phyloP scores from a whole-genome alignment of 2,329 filamentous ascomycete species.

The Epichloe sp. region DNA sequence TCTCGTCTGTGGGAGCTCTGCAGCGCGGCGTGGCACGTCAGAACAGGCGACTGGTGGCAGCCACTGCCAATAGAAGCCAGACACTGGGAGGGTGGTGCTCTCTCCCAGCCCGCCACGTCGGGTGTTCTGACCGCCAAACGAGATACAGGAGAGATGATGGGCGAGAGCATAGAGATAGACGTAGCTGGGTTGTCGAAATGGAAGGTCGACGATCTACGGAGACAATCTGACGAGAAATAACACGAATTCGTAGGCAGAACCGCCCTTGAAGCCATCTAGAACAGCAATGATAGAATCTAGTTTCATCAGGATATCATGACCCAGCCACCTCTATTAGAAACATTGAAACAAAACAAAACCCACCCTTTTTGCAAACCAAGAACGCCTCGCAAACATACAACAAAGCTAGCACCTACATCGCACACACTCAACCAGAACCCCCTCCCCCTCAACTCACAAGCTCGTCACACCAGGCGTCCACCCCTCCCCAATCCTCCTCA shows the following conservation, averaged over 20 bases:
- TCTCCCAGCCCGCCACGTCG: conserved; percentile 12
- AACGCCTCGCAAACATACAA: conserved; percentile 5
- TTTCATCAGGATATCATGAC: no score
- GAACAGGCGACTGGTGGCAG: conserved; percentile 56
- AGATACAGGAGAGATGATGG: conserved; percentile 18
- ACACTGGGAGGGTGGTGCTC: conserved; percentile 46
- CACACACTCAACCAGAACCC: conserved; percentile 7
- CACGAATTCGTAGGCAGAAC: neutral
- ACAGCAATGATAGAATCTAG: no score
- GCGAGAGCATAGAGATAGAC: conserved; percentile 21
- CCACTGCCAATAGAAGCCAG: conserved; percentile 50
- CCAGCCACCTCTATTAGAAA: neutral
- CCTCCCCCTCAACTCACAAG: conserved; percentile 29
- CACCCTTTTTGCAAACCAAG: neutral
- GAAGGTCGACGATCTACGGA: conserved; percentile 21
- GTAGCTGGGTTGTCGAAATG: conserved; percentile 27
- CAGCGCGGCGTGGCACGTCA: conserved; percentile 55
- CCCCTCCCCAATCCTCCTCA: conserved; percentile 70
- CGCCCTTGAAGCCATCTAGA: no score
- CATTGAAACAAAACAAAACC: neutral
- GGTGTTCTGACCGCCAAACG: conserved; percentile 1
- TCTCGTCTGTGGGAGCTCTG: conserved; percentile 78
- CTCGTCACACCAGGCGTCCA: conserved; percentile 65
- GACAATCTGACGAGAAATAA: conserved; percentile 9
- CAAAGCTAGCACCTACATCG: conserved; percentile 7